Base-by-base conservation (phyloP, 495 filamentous ascomycete species). In the Thermothielavioides terrestris region DNA sequence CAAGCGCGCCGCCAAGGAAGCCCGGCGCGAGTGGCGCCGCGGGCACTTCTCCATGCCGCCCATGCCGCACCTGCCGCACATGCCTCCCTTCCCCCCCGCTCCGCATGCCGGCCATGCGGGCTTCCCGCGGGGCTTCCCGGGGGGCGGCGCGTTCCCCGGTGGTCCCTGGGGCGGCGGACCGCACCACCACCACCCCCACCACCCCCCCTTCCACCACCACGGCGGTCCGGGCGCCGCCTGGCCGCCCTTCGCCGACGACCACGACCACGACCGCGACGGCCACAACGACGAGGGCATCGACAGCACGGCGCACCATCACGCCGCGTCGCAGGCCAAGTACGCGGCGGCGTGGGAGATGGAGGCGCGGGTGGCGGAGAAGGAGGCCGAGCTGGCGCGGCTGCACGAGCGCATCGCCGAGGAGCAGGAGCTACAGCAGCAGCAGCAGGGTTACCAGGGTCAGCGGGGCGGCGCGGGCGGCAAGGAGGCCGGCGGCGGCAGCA, bases 281-380 rank as follows among this genome's bases (percentile, higher is more conserved):
- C 53, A 32, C 32, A 50, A 41, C 20, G 52, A 52, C 42, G 44
- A 48, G 1, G 35, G 15, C 9, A 40, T 31, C 15, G n/a, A n/a
- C n/a, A n/a, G n/a, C n/a, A n/a, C n/a, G n/a, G n/a, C n/a, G n/a
- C n/a, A n/a, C n/a, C n/a, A n/a, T n/a, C n/a, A 59, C 34, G 42
- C 30, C 0, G 42, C 37, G 15, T 66, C 59, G 27, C 37, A 46
- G 35, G 55, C 49, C 22, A 68, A 66, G 39, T 63, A 66, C 49
- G 45, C 49, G 15, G 54, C 31, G 7, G 66, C 61, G 0, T 58
- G 57, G 14, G 51, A 51, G 1, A 44, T 71, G 7, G 66, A 69
- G 49, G 54, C 44, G n/a, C 36, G 58, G 49, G 39, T 68, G 14
- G 42, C 20, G 0, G 51, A 31, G 3, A 66, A 64, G 50, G 54